Conservation (phyloP, 805 yeast species). For the Lipomyces orientalis region DNA sequence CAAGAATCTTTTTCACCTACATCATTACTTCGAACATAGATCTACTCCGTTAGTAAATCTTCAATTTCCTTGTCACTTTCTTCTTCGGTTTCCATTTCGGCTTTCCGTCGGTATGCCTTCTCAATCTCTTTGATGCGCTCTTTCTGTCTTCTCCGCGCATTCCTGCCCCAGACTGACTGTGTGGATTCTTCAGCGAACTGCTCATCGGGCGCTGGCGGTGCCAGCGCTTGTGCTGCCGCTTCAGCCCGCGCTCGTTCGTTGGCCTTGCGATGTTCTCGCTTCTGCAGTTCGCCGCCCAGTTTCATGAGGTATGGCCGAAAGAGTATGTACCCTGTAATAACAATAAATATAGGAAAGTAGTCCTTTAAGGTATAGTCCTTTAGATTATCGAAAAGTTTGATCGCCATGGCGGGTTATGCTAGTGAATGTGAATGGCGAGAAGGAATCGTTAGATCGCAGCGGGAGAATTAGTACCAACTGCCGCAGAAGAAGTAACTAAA, state of each 20-base stretch:
- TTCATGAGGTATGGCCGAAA: constrained; percentile 37
- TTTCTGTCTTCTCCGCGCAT: constrained; percentile 39
- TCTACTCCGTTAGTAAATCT: constrained; percentile 1
- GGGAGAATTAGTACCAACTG: background rate
- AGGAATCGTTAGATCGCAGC: background rate
- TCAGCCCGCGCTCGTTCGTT: constrained; percentile 19
- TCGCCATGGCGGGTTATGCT: background rate
- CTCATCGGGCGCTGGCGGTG: constrained; percentile 29
- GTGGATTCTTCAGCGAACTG: constrained; percentile 23
- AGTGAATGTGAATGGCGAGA: background rate
- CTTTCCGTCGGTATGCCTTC: constrained; percentile 32
- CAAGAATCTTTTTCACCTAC: background rate
- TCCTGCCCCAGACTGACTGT: constrained; percentile 37
- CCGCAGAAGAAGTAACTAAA: background rate
- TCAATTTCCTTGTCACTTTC: constrained; percentile 39
- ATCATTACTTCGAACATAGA: background rate
- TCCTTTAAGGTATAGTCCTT: constrained; percentile 28
- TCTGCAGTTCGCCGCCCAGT: constrained; percentile 33
- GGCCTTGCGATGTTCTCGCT: constrained; percentile 30
- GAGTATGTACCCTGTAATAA: constrained; percentile 37
- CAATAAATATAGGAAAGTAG: constrained; percentile 34
- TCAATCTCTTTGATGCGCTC: constrained; percentile 37
- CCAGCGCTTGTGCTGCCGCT: constrained; percentile 27
- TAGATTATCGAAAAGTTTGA: constrained; percentile 12
- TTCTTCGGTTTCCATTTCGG: constrained; percentile 36